Evolutionary conservation across 1,284 basidiomycete genomes (phyloP), one percentile per base, ranked within the genome.

Genomic region (Stereum hirsutum): DNA sequence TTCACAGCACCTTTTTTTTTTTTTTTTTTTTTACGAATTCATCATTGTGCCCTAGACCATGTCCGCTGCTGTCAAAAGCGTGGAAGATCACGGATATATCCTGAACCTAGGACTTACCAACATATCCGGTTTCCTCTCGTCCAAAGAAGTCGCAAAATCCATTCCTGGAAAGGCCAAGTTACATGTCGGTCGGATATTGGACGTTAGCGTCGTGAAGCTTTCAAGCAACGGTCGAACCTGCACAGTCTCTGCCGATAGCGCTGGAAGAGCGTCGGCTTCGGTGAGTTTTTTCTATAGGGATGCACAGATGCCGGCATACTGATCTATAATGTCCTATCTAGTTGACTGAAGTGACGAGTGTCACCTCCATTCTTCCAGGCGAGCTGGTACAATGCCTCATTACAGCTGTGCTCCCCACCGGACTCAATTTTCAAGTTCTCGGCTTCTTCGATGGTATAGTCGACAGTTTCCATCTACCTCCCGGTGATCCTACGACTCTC

Each of bases 11-110:
- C n/a, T n/a, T n/a, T 14, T 12, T 19, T 10, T 15, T 33, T 12
- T 14, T 28, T 20, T 23, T 31, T 11, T 25, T 15, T 30, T 32
- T 8, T 20, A 31, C 28, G 40, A 33, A 45, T 39, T 56, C 41
- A 54, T 45, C 33, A 26, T n/a, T 26, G 32, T 40, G 24, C 42
- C n/a, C 4, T 52, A 90, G 86, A 75, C 77, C 14, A 56, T 96
- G 41, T 75, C 83, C 0, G 88, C 81, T 8, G 78, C 87, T 36
- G 72, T 98, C 24, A 81, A 86, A 61, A 89, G 85, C 54, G 68
- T 88, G 26, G 96, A 99, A 65, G 96, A 99, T 56, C 91, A 97
- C 62, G 95, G 95, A 1, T 98, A 95, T 64, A 77, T 85, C 42
- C 71, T 99, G 17, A 89, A 95, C 52, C 67, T 95, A 27, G 96